phyloP scores from a whole-genome alignment of 2,329 filamentous ascomycete species.

The Colletotrichum sp. region DNA sequence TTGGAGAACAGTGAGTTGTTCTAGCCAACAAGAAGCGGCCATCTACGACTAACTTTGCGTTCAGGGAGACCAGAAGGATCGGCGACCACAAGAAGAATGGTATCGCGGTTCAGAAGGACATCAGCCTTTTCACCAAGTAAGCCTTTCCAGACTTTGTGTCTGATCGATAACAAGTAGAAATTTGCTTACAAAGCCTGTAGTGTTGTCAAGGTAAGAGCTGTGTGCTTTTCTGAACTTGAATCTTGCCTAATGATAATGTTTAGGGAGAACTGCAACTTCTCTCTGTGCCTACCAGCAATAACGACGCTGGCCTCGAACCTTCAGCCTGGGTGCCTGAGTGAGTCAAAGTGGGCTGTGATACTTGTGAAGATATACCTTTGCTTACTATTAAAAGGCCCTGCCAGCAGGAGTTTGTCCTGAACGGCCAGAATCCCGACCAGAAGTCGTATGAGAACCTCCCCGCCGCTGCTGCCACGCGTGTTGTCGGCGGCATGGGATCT shows the following conservation, averaged over 20 bases:
- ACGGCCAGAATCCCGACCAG: not conserved
- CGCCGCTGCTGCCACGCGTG: not conserved
- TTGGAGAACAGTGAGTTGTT: not conserved
- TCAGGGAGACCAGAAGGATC: not conserved
- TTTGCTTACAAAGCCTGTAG: not conserved
- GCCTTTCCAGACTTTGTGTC: not conserved
- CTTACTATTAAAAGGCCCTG: not conserved
- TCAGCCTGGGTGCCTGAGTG: not conserved
- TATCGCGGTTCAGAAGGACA: not conserved
- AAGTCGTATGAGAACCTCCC: not conserved
- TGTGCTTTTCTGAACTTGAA: rapidly evolving
- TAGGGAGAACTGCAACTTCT: not conserved
- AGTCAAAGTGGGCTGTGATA: not conserved
- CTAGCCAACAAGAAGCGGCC: not conserved
- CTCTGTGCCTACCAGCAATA: not conserved
- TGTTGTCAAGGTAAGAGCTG: not conserved
- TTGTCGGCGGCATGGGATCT: not conserved
- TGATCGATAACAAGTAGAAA: rapidly evolving
- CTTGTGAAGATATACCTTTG: not conserved
- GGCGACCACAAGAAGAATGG: not conserved
- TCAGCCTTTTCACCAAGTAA: not conserved
- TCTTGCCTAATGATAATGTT: not conserved
- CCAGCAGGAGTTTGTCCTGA: not conserved
- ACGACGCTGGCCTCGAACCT: not conserved
- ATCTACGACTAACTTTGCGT: not conserved